Conservation (phyloP, 1,139 yeast genomes). For the Diutina sp. region DNA sequence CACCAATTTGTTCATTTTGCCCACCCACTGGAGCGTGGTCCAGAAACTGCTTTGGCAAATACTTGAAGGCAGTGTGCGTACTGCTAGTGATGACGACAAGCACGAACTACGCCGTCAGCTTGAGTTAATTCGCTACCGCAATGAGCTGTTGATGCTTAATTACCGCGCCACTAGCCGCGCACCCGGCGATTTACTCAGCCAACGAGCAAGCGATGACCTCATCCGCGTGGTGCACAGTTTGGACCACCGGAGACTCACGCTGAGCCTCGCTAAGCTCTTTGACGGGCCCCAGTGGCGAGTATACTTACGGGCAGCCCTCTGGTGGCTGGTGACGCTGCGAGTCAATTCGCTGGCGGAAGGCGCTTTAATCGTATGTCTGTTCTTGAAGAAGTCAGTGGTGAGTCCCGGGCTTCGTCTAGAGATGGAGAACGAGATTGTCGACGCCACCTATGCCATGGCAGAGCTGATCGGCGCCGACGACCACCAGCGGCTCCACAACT, state of each 20-base stretch:
- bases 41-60: slow-evolving; percentile 30
- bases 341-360: slow-evolving; percentile 16
- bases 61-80: slow-evolving; percentile 4
- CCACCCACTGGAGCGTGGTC: slow-evolving; percentile 56
- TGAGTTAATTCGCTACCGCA: slow-evolving; percentile 50
- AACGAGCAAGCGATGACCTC: slow-evolving; percentile 20
- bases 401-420: slow-evolving; percentile 22
- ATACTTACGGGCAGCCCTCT: slow-evolving; percentile 23
- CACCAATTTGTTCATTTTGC: slow-evolving; percentile 66
- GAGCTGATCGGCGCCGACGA: slow-evolving; percentile 9
- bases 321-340: slow-evolving; percentile 24
- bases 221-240: slow-evolving; percentile 20
- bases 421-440: slow-evolving; percentile 33
- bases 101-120: slow-evolving; percentile 36
- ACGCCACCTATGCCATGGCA: slow-evolving; percentile 13
- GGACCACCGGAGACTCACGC: slow-evolving; percentile 20
- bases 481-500: slow-evolving; percentile 12
- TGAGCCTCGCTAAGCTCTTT: slow-evolving; percentile 17
- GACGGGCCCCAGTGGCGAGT: slow-evolving; percentile 22
- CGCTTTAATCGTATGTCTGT: slow-evolving; percentile 26
- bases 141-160: slow-evolving; percentile 51
- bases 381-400: slow-evolving; percentile 18
- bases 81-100: slow-evolving; percentile 17
- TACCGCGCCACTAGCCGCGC: not conserved
- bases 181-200: slow-evolving; percentile 9